Percentiles rank a stretch among this genome's conserved stretches.
Conservation (phyloP, 2,329 filamentous ascomycete species). For the Raffaelea albimanens region DNA sequence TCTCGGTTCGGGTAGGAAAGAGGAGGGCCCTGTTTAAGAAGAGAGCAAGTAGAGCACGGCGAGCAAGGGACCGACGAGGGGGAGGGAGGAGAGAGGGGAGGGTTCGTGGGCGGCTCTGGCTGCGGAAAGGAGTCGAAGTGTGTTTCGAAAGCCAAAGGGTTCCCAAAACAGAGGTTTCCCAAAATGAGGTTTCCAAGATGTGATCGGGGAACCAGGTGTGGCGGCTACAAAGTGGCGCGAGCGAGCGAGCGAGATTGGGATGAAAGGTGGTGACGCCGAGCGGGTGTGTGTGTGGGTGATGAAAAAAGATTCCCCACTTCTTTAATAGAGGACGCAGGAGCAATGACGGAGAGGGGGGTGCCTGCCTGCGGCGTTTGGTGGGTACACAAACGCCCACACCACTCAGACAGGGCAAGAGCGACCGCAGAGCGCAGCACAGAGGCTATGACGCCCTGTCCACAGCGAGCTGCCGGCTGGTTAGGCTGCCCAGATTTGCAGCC, state of each 20-base stretch:
- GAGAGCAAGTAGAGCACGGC: neutral
- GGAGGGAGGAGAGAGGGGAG: neutral
- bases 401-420: neutral
- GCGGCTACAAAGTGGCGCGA: slow-evolving; percentile 8
- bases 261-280: slow-evolving; percentile 7
- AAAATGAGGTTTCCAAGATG: neutral
- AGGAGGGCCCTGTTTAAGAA: too few species aligned
- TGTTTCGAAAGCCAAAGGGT: neutral
- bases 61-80: neutral
- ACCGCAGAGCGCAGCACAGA: neutral
- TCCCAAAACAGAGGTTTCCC: neutral
- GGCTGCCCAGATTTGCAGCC: too few species aligned
- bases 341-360: neutral
- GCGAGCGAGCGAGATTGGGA: slow-evolving; percentile 8
- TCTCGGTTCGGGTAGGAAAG: neutral
- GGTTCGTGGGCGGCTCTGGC: neutral
- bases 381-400: neutral
- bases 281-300: slow-evolving; percentile 2
- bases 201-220: neutral
- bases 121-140: neutral
- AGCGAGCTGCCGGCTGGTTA: too few species aligned
- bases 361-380: neutral
- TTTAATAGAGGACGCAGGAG: neutral
- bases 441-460: too few species aligned
- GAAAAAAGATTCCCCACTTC: slow-evolving; percentile 9